Conservation (phyloP, 257 asterid genomes). For the Scutellaria galericulata region DNA sequence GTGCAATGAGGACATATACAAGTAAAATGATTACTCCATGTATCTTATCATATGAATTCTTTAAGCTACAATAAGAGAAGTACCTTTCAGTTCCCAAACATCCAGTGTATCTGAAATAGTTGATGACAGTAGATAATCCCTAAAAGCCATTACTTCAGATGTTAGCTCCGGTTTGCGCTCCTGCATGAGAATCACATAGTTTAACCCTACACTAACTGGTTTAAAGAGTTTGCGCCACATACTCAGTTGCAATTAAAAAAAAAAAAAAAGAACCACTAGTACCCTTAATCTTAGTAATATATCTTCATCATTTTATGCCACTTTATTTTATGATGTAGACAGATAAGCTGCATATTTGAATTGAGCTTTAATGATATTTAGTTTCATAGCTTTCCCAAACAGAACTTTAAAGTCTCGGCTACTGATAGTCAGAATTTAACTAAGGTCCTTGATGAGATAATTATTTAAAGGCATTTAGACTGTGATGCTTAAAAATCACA, state of each 20-base stretch:
- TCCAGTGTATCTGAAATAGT: constrained; percentile 88
- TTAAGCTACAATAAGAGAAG: constrained; percentile 29
- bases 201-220: constrained; percentile 30
- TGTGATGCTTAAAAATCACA: background rate
- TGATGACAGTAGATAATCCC: constrained; percentile 92
- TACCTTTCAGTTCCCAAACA: constrained; percentile 98
- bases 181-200: constrained; percentile 55
- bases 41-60: constrained; percentile 1
- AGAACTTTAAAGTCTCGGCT: constrained; percentile 14
- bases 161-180: constrained; percentile 92
- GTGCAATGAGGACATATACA: constrained; percentile 36
- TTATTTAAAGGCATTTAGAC: constrained; percentile 16
- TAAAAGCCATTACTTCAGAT: constrained; percentile 95
- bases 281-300: constrained; percentile 4
- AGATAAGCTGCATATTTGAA: background rate
- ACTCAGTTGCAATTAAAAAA: background rate
- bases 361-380: background rate
- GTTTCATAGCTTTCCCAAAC: constrained; percentile 1
- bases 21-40: constrained; percentile 23
- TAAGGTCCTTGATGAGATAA: background rate
- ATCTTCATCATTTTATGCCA: constrained; percentile 9
- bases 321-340: constrained; percentile 17
- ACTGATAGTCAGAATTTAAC: background rate
- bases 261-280: background rate
- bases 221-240: constrained; percentile 5